Percentiles rank a stretch among this genome's conserved stretches.
Evolutionary conservation across 768 basidiomycete species (phyloP).

Genomic region (Tulasnella sp.): DNA sequence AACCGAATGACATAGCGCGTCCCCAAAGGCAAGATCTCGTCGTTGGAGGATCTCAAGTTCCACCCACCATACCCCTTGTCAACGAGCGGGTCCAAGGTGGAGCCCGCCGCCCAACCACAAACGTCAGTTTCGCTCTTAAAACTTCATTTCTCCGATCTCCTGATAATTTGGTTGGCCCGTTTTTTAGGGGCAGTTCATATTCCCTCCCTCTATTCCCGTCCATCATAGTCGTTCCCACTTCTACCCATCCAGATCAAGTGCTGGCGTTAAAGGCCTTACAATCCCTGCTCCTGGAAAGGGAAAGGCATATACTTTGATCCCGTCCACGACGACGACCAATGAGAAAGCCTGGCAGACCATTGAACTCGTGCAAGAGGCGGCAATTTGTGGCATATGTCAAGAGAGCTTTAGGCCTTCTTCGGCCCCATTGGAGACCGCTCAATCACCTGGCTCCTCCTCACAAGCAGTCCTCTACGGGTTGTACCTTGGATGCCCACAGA

Average conservation of each 20-base stretch:
- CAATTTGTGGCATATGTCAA: slow-evolving; percentile 19
- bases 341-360: not conserved
- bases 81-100: not conserved
- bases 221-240: not conserved
- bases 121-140: not conserved
- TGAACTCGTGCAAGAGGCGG: not conserved
- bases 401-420: not conserved
- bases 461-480: not conserved
- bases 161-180: not conserved
- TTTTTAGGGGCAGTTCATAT: not conserved
- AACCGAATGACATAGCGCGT: not conserved
- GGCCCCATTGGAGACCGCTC: not conserved
- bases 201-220: not conserved
- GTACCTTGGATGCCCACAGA: not conserved
- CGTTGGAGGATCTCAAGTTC: not conserved
- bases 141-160: not conserved
- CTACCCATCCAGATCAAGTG: not conserved
- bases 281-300: not conserved
- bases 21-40: not conserved
- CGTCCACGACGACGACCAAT: not conserved
- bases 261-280: not conserved
- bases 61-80: not conserved
- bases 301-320: not conserved
- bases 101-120: not conserved
- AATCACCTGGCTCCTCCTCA: slow-evolving; percentile 5